Conservation (phyloP, 345 rosid genomes). For the Capsella bursapastoris region DNA sequence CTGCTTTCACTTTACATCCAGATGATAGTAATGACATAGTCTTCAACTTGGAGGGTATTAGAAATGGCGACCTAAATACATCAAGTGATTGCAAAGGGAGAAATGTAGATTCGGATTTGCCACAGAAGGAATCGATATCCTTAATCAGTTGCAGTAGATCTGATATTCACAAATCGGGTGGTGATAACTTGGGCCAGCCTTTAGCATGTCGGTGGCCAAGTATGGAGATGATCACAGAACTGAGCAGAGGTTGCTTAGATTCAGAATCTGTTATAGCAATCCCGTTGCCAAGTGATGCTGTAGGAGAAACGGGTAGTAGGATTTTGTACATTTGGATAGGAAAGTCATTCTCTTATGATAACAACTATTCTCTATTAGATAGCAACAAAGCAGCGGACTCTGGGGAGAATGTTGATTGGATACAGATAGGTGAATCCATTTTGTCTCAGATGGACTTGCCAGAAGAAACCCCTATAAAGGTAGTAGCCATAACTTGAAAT, state of each 20-base stretch:
- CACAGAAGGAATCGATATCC: constrained; percentile 44
- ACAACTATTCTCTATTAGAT: constrained; percentile 53
- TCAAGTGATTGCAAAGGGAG: constrained; percentile 43
- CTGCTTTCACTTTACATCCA: constrained; percentile 47
- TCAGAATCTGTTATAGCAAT: constrained; percentile 70
- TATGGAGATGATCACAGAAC: constrained; percentile 60
- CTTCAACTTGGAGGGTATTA: constrained; percentile 51
- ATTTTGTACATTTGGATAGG: constrained; percentile 87
- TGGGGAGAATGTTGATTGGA: constrained; percentile 61
- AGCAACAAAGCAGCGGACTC: constrained; percentile 46
- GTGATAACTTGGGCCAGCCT: constrained; percentile 44
- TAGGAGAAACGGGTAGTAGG: constrained; percentile 53
- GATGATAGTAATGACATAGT: constrained; percentile 59
- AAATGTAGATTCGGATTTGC: constrained; percentile 43
- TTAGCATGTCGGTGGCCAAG: constrained; percentile 74
- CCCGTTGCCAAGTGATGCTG: constrained; percentile 46
- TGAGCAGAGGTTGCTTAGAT: constrained; percentile 55
- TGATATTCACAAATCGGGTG: constrained; percentile 36
- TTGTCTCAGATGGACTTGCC: constrained; percentile 67
- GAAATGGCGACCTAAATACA: constrained; percentile 47
- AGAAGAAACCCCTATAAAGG: constrained; percentile 67
- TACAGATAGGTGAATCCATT: constrained; percentile 59
- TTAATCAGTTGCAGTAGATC: constrained; percentile 43
- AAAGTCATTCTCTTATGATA: constrained; percentile 55
- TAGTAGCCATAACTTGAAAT: constrained; percentile 33